Base-by-base conservation (phyloP, 2,329 filamentous ascomycete genomes). In the Aspergillus candidus region DNA sequence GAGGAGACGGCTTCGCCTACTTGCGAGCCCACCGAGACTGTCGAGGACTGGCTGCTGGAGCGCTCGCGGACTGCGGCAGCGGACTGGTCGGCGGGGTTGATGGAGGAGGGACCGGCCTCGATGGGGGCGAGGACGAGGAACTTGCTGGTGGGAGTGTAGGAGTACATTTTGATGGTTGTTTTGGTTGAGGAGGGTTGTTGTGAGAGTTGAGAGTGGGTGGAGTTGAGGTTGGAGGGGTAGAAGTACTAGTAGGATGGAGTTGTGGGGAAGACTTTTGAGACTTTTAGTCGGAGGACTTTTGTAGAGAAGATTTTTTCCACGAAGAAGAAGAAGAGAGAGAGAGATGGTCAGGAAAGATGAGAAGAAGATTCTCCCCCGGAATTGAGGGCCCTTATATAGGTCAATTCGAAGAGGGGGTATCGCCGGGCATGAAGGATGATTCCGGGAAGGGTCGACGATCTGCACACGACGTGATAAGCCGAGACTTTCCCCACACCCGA, bases 111-210 rank as follows among this genome's bases (percentile, higher is more conserved):
- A 39, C 55, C 57, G 32, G 50, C 60, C 48, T 63, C 56, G 32
- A 50, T 58, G 36, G 60, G 61, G 37, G 61, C 60, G 49, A 63
- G 46, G 38, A 64, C 54, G 47, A 64, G 56, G 51, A 62, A 64
- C 41, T 58, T 57, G 50, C 49, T 44, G 46, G 57, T 53, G 43
- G 60, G 50, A 43, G 60, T 59, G 42, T 53, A 35, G 50, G 59
- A 52, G 48, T 57, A 59, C 61, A 64, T 64, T 48, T 46, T 62
- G 51, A 35, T 35, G 14, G 39, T 32, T 44, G 40, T 30, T 44
- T 38, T 27, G 30, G 32, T 36, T 30, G 40, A 35, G 38, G 14
- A 13, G 38, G 13, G 40, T 40, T 36, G 30, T n/a, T 35, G 41
- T 41, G 13, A 29, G 38, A 34, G 22, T 27, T 27, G 22, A 27